Conservation (phyloP, 2,329 filamentous ascomycete genomes). For the Colletotrichum lindemuthianum region DNA sequence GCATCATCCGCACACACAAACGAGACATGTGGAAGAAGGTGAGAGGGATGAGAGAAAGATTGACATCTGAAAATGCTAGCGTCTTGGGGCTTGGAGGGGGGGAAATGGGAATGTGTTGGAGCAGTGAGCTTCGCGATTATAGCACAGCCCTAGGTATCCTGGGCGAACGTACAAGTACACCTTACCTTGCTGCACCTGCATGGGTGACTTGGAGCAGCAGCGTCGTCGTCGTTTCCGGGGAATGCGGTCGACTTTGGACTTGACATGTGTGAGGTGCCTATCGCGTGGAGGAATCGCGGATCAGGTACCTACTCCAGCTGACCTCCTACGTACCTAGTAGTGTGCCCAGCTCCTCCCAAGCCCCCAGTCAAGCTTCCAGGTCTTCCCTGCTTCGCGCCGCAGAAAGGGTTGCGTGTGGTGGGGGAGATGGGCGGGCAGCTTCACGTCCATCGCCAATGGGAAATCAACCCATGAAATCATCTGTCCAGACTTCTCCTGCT, state of each 20-base stretch:
- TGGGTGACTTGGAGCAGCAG: no score
- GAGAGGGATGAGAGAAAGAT: no score
- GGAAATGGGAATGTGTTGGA: background rate
- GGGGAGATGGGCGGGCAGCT: slow-evolving; percentile 28
- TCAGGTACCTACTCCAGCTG: slow-evolving; percentile 5
- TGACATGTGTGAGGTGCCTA: slow-evolving; percentile 33
- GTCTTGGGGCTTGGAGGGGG: background rate
- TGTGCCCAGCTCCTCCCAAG: background rate
- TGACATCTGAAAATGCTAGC: background rate
- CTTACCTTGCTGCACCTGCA: no score
- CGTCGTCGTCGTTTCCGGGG: no score
- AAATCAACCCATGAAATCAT: slow-evolving; percentile 29
- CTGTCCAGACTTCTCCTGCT: background rate
- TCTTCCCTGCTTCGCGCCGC: slow-evolving; percentile 21
- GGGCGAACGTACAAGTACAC: no score
- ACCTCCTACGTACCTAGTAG: no score
- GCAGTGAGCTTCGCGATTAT: background rate
- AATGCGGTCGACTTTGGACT: slow-evolving; percentile 15
- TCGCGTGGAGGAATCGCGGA: no score
- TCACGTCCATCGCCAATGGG: slow-evolving; percentile 21
- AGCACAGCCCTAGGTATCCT: background rate
- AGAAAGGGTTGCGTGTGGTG: slow-evolving; percentile 31
- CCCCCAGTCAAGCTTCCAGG: slow-evolving; percentile 22
- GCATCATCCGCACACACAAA: no score
- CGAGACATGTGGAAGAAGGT: no score